A percentile compares a stretch with the other conserved stretches of the same genome.
These are phyloP conservation scores for Neofusicoccum laricinum DNA, from an alignment of 2,329 filamentous ascomycete species.

Conservation along the genomic window DNA sequence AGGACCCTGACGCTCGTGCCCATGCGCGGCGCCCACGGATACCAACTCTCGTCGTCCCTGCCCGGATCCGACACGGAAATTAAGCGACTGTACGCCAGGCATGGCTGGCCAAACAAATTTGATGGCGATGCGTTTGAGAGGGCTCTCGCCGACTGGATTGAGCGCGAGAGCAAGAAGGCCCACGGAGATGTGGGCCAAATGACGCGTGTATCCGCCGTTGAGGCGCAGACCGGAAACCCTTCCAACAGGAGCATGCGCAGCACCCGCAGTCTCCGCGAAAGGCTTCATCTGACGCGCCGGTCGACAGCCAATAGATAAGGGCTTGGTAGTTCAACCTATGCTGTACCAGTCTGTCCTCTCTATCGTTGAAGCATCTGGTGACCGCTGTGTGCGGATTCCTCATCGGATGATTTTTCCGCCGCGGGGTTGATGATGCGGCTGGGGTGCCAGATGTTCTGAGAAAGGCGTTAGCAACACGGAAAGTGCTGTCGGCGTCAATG, in stretches of 20 bases:
- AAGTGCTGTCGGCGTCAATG: too few species aligned
- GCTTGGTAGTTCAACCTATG: background rate
- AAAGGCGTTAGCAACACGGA: too few species aligned
- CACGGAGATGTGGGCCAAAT: background rate
- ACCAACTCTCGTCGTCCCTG: slow-evolving; percentile 10
- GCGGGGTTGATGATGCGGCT: slow-evolving; percentile 23
- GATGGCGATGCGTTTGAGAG: slow-evolving; percentile 10
- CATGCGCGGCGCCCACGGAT: slow-evolving; percentile 8
- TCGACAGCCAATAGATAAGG: background rate
- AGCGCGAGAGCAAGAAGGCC: slow-evolving; percentile 7
- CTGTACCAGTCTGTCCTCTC: background rate
- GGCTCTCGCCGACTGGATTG: slow-evolving; percentile 6
- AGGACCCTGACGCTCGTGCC: slow-evolving; percentile 2
- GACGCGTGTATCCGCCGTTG: slow-evolving; percentile 13
- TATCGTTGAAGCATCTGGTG: slow-evolving; percentile 6
- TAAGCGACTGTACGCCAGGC: slow-evolving; percentile 7
- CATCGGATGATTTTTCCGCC: background rate
- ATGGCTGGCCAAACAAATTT: slow-evolving; percentile 15
- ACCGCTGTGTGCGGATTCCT: background rate
- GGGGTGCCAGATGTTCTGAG: slow-evolving; percentile 33
- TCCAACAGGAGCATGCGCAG: slow-evolving; percentile 12
- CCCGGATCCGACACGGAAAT: slow-evolving; percentile 15
- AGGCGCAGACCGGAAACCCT: slow-evolving; percentile 3
- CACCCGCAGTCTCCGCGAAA: slow-evolving; percentile 13
- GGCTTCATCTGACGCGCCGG: slow-evolving; percentile 10